These are phyloP conservation scores for Penicillium palitans DNA, from an alignment of 2,329 filamentous ascomycete genomes.

Conservation along the genomic window DNA sequence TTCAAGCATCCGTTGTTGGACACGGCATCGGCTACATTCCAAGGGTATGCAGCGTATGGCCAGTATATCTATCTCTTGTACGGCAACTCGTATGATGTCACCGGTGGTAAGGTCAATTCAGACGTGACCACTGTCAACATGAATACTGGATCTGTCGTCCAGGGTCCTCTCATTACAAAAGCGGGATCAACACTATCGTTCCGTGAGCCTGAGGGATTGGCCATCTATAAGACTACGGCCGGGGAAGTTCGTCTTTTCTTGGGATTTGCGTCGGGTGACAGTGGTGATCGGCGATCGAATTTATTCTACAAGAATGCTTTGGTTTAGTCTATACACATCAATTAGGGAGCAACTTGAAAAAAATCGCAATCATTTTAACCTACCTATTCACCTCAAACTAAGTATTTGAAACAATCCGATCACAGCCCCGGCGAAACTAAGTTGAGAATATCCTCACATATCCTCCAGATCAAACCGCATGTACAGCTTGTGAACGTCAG, in stretches of 20 bases:
- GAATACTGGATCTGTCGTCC: constrained; percentile 22
- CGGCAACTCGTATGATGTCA: constrained; percentile 17
- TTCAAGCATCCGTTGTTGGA: constrained; percentile 17
- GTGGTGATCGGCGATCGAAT: constrained; percentile 20
- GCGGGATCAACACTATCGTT: constrained; percentile 22
- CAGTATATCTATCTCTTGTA: constrained; percentile 23
- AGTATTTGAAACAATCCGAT: not conserved
- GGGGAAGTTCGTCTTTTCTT: constrained; percentile 24
- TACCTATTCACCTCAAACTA: not conserved
- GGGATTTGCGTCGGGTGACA: constrained; percentile 25
- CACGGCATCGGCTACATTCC: constrained; percentile 14
- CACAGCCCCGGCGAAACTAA: not conserved
- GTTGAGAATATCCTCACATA: not conserved
- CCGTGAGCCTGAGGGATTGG: constrained; percentile 26
- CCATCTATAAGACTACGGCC: constrained; percentile 20
- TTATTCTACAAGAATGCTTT: constrained; percentile 26
- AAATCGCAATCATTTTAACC: not conserved
- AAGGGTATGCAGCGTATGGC: constrained; percentile 20
- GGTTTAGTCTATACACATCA: not conserved
- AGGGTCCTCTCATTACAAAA: constrained; percentile 23
- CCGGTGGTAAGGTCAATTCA: constrained; percentile 17
- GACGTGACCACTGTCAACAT: constrained; percentile 20
- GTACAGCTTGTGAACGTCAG: constrained; percentile 1
- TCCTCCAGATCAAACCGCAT: constrained; percentile 6
- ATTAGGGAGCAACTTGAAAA: not conserved